Evolutionary conservation across 192 early-diverging fungal species (phyloP).

Genomic region (Podila epigama): DNA sequence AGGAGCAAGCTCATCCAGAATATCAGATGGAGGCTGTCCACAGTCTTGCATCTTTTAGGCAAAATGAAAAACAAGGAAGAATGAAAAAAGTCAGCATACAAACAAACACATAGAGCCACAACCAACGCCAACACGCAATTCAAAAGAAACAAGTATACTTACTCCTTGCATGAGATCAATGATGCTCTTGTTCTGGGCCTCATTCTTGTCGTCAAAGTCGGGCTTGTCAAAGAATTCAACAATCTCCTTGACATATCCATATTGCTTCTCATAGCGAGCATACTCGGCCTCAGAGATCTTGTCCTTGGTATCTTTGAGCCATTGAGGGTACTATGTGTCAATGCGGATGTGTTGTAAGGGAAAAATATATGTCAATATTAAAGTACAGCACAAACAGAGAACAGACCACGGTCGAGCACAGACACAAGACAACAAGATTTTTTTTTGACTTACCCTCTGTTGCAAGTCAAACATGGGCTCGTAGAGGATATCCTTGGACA

Average conservation of each 20-base stretch:
- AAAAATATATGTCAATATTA: background rate
- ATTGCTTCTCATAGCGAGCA: conserved; percentile 81
- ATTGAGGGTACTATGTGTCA: conserved; percentile 83
- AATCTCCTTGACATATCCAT: conserved; percentile 80
- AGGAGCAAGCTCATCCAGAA: conserved; percentile 90
- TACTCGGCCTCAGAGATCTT: conserved; percentile 74
- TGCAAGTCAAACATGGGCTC: conserved; percentile 96
- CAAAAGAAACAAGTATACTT: conserved; percentile 7
- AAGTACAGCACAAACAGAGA: background rate
- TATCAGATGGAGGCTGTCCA: conserved; percentile 92
- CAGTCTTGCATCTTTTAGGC: conserved; percentile 87
- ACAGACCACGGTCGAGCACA: background rate
- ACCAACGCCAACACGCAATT: background rate
- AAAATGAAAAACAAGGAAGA: conserved; percentile 2
- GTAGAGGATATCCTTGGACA: conserved; percentile 93
- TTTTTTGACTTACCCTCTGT: conserved; percentile 67
- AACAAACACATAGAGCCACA: background rate
- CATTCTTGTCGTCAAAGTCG: conserved; percentile 70
- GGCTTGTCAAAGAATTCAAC: conserved; percentile 81
- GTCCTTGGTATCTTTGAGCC: conserved; percentile 82
- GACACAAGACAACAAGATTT: no score
- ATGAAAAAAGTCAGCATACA: background rate
- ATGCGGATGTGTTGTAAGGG: background rate
- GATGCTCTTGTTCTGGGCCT: conserved; percentile 73
- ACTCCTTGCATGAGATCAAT: conserved; percentile 95